phyloP scores from a whole-genome alignment of 129 eudicot genomes.

The Artemisia argyi region DNA sequence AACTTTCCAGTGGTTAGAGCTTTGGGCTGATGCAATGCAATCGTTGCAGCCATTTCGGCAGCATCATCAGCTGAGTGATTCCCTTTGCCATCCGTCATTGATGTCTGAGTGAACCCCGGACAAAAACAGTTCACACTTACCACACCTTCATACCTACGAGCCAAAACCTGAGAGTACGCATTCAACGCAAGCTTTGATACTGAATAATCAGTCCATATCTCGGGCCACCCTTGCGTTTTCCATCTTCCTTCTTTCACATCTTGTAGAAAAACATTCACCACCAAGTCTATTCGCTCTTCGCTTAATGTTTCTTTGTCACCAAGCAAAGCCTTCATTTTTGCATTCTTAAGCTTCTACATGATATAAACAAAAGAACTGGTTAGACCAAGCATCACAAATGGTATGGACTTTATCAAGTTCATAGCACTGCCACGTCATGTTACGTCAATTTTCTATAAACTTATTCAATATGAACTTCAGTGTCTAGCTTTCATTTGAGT shows the following conservation, averaged over 20 bases:
- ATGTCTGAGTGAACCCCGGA: too few species aligned
- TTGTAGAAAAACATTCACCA: slow-evolving; percentile 49
- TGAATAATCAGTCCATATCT: too few species aligned
- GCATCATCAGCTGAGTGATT: slow-evolving; percentile 26
- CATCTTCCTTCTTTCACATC: slow-evolving; percentile 61
- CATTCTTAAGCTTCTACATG: slow-evolving; percentile 65
- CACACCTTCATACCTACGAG: too few species aligned
- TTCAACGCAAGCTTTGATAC: too few species aligned
- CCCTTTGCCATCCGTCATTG: slow-evolving; percentile 64
- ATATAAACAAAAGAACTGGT: not conserved
- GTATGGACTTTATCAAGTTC: too few species aligned
- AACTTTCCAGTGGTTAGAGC: slow-evolving; percentile 66
- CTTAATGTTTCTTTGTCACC: slow-evolving; percentile 44
- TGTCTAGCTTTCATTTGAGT: too few species aligned
- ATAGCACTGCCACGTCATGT: too few species aligned
- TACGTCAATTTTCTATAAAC: too few species aligned
- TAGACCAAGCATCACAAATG: not conserved
- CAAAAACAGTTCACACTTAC: too few species aligned
- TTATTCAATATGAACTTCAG: too few species aligned
- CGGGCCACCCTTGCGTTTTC: slow-evolving; percentile 59
- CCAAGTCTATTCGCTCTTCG: slow-evolving; percentile 47
- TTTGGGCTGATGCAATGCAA: slow-evolving; percentile 49
- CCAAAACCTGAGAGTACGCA: too few species aligned
- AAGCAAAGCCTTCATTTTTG: slow-evolving; percentile 42
- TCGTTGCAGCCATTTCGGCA: slow-evolving; percentile 47